Evolutionary conservation across 2,329 filamentous ascomycete species (phyloP).

Genomic region (Ophiostoma triangulosporum): DNA sequence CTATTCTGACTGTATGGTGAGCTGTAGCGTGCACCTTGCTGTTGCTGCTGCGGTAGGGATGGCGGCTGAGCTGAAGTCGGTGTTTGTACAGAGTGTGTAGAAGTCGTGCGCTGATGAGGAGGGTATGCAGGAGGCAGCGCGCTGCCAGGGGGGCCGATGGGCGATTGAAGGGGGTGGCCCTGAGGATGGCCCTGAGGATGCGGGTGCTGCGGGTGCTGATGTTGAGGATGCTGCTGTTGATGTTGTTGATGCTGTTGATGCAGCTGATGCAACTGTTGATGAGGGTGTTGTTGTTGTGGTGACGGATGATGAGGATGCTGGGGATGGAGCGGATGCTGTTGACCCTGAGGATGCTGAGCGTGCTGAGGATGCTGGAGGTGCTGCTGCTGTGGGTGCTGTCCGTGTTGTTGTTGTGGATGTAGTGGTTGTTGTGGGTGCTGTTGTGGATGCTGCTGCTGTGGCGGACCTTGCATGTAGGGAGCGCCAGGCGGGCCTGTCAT

Average conservation of each 20-base stretch:
- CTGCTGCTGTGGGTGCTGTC: neutral
- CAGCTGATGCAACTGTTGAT: neutral
- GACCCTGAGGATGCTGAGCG: neutral
- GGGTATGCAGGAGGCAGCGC: neutral
- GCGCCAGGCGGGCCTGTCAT: conserved; percentile 22
- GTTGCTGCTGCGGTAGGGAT: neutral
- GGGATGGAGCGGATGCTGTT: neutral
- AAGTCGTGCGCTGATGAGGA: neutral
- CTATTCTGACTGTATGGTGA: neutral
- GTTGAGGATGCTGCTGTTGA: neutral
- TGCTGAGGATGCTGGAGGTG: neutral
- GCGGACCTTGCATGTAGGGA: conserved; percentile 26
- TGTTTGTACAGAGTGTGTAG: neutral
- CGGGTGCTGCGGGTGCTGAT: neutral
- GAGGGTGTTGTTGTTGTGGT: neutral
- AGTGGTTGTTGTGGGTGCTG: conserved; percentile 4
- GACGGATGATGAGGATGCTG: neutral
- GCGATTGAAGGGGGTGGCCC: neutral
- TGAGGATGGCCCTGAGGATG: neutral
- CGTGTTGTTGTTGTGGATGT: conserved; percentile 4
- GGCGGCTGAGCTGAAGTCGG: neutral
- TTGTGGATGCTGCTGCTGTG: conserved; percentile 11
- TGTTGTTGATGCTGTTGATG: neutral
- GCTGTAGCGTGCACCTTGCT: neutral
- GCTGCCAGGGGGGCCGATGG: neutral